Evolutionary conservation across 805 yeast genomes (phyloP), one percentile per base, ranked within the genome.

Genomic region (Metschnikowia santaceciliae): DNA sequence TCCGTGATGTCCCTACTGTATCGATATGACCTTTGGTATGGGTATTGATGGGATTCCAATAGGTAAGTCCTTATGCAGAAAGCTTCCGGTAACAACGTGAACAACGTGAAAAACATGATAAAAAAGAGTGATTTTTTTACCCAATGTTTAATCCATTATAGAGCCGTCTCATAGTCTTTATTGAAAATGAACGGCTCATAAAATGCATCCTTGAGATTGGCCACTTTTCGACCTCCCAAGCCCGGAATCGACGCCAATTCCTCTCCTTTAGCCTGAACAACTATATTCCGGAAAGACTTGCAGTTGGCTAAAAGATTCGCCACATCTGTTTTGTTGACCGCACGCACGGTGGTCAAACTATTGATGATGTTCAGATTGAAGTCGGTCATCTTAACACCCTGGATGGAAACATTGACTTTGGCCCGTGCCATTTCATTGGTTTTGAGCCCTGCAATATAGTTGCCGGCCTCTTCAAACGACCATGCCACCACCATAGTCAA

Each of bases 251-350:
- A 72, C 50, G 53, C 63, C 53, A 66, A 58, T 1, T 54, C 57
- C 19, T 55, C 58, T 15, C 50, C 59, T 42, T 69, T 45, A 56
- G 72, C 53, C 54, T 60, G 61, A 49, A 57, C 36, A 33, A 77
- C 78, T 17, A 79, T 65, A 32, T 72, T 67, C 43, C 67, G 67
- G 42, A 80, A 66, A 7, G 72, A 69, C 40, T 76, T 76, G 54
- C 72, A 78, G 53, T 77, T 78, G 6, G 82, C 79, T 26, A 80
- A 63, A 50, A 79, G 58, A 50, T 77, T 78, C 20, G 75, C 69
- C 15, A 80, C 78, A 55, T 80, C 83, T 0, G 84, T 79, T 58
- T 80, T 80, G 59, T 80, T 80, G 22, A 80, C 69, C 11, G 77
- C 69, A 39, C 70, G 69, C 4, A 80, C 68, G 1, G 72, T 62